These are phyloP conservation scores for Sclerotinia borealis DNA, from an alignment of 2,329 filamentous ascomycete species.

Conservation along the genomic window DNA sequence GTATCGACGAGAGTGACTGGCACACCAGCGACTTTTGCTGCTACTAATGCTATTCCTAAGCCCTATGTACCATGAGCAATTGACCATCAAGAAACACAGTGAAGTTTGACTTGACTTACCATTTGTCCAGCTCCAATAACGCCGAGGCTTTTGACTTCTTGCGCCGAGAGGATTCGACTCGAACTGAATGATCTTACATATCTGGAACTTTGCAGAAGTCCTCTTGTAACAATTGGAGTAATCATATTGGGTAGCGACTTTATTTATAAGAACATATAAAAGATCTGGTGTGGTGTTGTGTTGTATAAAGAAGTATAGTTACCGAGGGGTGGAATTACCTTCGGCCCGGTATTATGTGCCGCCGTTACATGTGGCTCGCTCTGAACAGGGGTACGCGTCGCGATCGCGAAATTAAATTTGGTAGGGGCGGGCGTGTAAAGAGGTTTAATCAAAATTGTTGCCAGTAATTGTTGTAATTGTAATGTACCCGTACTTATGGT, in stretches of 20 bases:
- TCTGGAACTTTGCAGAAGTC: constrained; percentile 21
- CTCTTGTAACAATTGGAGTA: constrained; percentile 24
- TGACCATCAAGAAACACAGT: not conserved
- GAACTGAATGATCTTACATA: constrained; percentile 60
- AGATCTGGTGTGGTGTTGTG: not conserved
- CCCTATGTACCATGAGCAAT: constrained; percentile 50
- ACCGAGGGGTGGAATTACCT: constrained; percentile 1
- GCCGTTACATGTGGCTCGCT: not conserved
- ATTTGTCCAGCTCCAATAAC: constrained; percentile 95
- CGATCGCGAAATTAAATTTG: constrained; percentile 2
- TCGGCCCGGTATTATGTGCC: constrained; percentile 1
- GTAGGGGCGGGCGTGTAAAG: constrained; percentile 21
- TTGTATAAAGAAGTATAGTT: not conserved
- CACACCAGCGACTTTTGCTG: constrained; percentile 74
- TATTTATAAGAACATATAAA: not conserved
- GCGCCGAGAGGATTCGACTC: constrained; percentile 51
- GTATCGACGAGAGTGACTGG: constrained; percentile 82
- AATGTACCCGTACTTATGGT: too few relatives aligned
- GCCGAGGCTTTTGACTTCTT: constrained; percentile 79
- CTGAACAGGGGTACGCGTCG: constrained; percentile 13
- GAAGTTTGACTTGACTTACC: constrained; percentile 45
- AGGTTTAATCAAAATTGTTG: constrained; percentile 13
- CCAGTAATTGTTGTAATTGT: too few relatives aligned
- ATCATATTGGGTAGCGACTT: constrained; percentile 23
- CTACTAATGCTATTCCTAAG: constrained; percentile 90